Base-by-base conservation (phyloP, 2,329 filamentous ascomycete genomes). In the Coniosporium tulheliwenetii region DNA sequence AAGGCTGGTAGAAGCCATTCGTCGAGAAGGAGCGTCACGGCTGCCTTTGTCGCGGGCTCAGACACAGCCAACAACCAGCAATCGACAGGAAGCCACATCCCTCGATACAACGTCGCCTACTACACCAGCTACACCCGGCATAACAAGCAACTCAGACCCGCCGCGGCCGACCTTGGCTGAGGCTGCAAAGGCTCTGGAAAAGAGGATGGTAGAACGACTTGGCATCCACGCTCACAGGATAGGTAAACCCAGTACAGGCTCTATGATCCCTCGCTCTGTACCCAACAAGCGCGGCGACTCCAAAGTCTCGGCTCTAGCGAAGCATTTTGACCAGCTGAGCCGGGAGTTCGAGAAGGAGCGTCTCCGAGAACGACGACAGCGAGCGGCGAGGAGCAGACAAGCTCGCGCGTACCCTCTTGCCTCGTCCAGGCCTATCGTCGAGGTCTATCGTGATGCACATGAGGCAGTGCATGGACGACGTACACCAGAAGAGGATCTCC, bases 321-420 rank as follows among this genome's bases (percentile, higher is more conserved):
- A 85, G 50, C 91, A 96, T 57, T 96, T 98, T 55, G 93, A 98
- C 59, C 87, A 96, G 58, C 70, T 98, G 42, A 95, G 86, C 50
- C 80, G 87, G 16, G 93, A 98, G 54, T 98, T 98, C 49, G 86
- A 95, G 55, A 93, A 89, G 52, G 89, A 98, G 61, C 76, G 91
- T 36, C 75, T 93, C 49, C 80, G 83, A 38, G 89, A 96, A 57
- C 77, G 84, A 48, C 81, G 80, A 51, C 81, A 86, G 56, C 70
- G 85, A 44, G 83, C 85, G 19, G 82, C 84, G 37, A 85, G 79
- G 53, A 78, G 81, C 54, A 72, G 75, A 36, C 75, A 77, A 56
- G 84, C 85, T 10, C 75, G 87, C 45, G 85, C 85, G 1, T 89
- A 89, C 56, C 89, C 91, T 14, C 76, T 91, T 47, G 85, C 86